Conservation (phyloP, 768 basidiomycete genomes). For the Cystobasidium ongulense region DNA sequence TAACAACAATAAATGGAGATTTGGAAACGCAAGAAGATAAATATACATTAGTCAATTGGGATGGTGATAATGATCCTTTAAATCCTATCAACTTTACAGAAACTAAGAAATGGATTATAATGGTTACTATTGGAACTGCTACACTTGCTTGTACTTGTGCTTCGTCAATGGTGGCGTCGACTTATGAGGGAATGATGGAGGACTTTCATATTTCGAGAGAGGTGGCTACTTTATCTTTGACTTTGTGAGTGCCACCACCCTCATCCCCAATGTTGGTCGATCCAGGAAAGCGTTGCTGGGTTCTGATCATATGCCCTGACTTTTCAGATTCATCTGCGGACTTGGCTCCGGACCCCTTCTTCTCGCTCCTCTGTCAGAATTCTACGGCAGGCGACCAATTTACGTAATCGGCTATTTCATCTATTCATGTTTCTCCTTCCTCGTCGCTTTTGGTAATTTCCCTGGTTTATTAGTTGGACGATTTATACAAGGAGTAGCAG, state of each 20-base stretch:
- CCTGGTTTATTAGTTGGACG: constrained; percentile 56
- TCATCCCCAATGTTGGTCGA: background rate
- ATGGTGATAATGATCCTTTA: constrained; percentile 16
- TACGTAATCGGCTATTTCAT: constrained; percentile 35
- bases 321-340: constrained; percentile 49
- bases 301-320: background rate
- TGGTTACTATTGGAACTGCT: constrained; percentile 38
- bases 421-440: constrained; percentile 32
- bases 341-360: constrained; percentile 16
- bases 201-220: constrained; percentile 54
- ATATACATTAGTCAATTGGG: constrained; percentile 13
- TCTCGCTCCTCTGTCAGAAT: constrained; percentile 10
- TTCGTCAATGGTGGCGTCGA: constrained; percentile 49
- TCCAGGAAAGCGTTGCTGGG: background rate
- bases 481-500: constrained; percentile 54
- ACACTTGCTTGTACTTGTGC: constrained; percentile 45
- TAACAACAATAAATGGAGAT: background rate
- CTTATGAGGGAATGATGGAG: constrained; percentile 55
- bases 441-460: constrained; percentile 29
- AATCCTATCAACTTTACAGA: constrained; percentile 34
- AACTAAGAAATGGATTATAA: constrained; percentile 40
- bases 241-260: constrained; percentile 34
- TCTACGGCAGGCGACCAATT: constrained; percentile 28
- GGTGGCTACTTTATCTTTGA: constrained; percentile 46
- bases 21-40: background rate